These are phyloP conservation scores for Phaeolepiota aurea DNA, from an alignment of 768 basidiomycete species.

Conservation along the genomic window DNA sequence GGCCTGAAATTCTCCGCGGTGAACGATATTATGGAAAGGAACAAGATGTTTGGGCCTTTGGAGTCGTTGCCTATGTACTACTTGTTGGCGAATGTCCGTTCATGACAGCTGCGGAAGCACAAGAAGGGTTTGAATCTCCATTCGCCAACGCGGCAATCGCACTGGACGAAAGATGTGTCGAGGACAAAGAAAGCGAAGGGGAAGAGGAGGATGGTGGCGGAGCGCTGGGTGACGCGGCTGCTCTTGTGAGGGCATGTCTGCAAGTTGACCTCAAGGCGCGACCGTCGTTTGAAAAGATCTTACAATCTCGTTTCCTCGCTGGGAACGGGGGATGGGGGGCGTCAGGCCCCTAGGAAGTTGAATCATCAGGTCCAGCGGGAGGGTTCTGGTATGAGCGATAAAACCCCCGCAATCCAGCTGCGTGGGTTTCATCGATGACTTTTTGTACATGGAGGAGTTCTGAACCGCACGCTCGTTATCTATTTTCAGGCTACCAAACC, in stretches of 20 bases:
- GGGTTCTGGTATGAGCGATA: constrained; percentile 1
- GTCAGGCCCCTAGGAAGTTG: constrained; percentile 12
- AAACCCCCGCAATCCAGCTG: too few species aligned
- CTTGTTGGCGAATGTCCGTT: constrained; percentile 90
- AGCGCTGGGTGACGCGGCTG: constrained; percentile 74
- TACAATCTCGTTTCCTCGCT: constrained; percentile 72
- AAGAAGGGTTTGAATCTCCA: constrained; percentile 71
- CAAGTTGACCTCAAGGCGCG: constrained; percentile 69
- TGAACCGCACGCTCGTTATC: not conserved
- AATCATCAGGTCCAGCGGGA: not conserved
- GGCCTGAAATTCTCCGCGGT: constrained; percentile 92
- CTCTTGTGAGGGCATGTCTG: constrained; percentile 78
- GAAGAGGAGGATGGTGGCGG: constrained; percentile 81
- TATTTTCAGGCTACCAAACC: not conserved
- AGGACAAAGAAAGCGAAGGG: constrained; percentile 65
- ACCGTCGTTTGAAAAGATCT: constrained; percentile 80
- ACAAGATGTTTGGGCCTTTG: constrained; percentile 98
- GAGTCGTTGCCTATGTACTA: constrained; percentile 93
- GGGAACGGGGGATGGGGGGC: constrained; percentile 71
- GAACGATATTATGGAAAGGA: constrained; percentile 94
- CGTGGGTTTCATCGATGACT: not conserved
- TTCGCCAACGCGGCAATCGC: constrained; percentile 71
- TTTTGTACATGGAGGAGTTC: not conserved
- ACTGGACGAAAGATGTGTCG: constrained; percentile 73
- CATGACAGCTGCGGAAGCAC: constrained; percentile 84